Evolutionary conservation across 2,329 filamentous ascomycete species (phyloP), one percentile per base, ranked within the genome.

Genomic region (Thermothelomyces thermophilus): DNA sequence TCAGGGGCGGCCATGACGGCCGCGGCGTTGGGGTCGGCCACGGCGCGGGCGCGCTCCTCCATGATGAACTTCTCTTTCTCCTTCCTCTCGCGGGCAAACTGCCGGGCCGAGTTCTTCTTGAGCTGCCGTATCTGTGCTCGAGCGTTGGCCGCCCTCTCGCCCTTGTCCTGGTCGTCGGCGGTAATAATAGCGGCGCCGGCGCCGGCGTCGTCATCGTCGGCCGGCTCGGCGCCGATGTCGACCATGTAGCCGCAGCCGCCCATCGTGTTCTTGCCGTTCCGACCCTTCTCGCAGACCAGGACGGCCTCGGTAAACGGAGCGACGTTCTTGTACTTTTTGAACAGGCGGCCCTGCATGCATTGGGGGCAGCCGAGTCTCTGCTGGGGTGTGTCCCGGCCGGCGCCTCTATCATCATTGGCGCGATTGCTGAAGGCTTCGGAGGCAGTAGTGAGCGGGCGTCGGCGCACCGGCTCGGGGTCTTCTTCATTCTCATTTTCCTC

Each of bases 241-340:
- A 47, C 28, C 17, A 9, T 24, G 19, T 51, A 51, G 2, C 43
- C 39, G 33, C 49, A 51, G 22, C 49, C 49, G 8, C 45, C 50
- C 10, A 31, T 13, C 6, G 14, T 5, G 3, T 37, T 16, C 20
- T 51, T 31, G 2, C 28, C 42, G 14, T 37, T 22, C 37, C 43
- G 31, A n/a, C 9, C n/a, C 17, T 31, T 31, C 42, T 46, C 48
- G 35, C 44, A 48, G 14, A 40, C 34, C n/a, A 52, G 44, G 14
- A 48, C 28, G 4, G 28, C 28, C 50, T 48, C 44, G 4, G 3
- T 28, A 19, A 7, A 47, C 17, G n/a, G 35, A 16, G 28, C 35
- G 6, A 16, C 41, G 11, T 44, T 35, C 19, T 35, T 31, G 28
- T 9, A 16, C 7, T 35, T 39, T 33, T 47, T 37, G 31, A 35